A percentile compares a stretch with the other conserved stretches of the same genome.
phyloP scores from a whole-genome alignment of 176 grass and related monocot species.

The Miscanthus lutarioriparius region DNA sequence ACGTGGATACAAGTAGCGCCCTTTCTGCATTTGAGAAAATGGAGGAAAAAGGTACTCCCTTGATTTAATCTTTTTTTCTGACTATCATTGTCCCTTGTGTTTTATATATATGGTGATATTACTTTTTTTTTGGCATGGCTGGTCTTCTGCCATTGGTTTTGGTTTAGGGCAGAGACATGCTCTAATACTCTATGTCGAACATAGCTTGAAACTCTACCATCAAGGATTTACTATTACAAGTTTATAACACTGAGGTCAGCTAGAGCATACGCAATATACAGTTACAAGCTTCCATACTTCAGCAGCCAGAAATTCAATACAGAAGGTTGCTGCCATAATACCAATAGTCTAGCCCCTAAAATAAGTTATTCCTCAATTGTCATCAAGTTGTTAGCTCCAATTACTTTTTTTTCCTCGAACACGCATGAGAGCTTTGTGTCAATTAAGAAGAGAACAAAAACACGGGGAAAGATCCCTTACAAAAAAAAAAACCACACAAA shows the following conservation, averaged over 20 bases:
- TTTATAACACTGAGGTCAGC: not conserved
- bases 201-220: conserved; percentile 9
- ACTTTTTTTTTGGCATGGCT: not conserved
- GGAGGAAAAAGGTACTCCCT: conserved; percentile 91
- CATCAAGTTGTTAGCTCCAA: not conserved
- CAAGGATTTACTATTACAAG: not conserved
- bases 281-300: not conserved
- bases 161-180: not conserved
- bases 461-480: not conserved
- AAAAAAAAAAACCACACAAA: not conserved
- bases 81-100: not conserved
- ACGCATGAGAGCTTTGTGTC: not conserved
- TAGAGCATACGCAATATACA: not conserved
- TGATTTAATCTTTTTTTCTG: not conserved
- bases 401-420: not conserved
- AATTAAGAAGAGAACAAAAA: not conserved
- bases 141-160: not conserved
- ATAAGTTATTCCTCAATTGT: not conserved
- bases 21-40: conserved; percentile 99
- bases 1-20: conserved; percentile 94
- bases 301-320: conserved; percentile 4
- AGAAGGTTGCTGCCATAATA: conserved; percentile 8
- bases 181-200: not conserved
- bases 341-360: not conserved
- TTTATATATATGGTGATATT: not conserved